These are phyloP conservation scores for Apostasia ramifera DNA, from an alignment of 106 monocot species.

Conservation along the genomic window DNA sequence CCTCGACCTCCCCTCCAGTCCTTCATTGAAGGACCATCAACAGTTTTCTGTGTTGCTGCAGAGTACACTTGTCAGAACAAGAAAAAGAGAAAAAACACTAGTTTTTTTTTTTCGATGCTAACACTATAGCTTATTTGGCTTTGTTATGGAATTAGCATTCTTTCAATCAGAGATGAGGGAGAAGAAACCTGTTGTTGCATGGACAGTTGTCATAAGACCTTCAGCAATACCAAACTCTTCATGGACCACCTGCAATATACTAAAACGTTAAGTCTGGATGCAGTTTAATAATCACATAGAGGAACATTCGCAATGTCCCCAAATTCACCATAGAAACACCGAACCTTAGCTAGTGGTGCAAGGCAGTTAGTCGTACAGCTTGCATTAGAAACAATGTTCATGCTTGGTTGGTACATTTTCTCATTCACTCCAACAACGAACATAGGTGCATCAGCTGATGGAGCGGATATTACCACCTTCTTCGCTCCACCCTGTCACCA, in stretches of 20 bases:
- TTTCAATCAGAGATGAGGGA: background rate
- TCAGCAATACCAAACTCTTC: slow-evolving; percentile 97
- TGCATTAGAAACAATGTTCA: slow-evolving; percentile 96
- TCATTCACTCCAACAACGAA: slow-evolving; percentile 99
- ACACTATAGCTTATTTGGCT: background rate
- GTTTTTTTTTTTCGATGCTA: too few species aligned
- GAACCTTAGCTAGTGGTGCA: slow-evolving; percentile 91
- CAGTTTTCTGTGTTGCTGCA: slow-evolving; percentile 95
- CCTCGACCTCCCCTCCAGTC: slow-evolving; percentile 99
- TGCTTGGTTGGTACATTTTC: slow-evolving; percentile 53
- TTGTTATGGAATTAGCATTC: too few species aligned
- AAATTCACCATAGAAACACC: background rate
- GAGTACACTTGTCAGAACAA: background rate
- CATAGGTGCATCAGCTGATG: slow-evolving; percentile 98
- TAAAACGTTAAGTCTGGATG: background rate
- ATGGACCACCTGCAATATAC: slow-evolving; percentile 76
- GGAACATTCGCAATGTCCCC: background rate
- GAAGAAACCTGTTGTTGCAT: slow-evolving; percentile 86
- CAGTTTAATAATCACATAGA: background rate
- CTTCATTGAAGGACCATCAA: slow-evolving; percentile 97
- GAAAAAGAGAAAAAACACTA: background rate
- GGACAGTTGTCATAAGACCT: slow-evolving; percentile 98
- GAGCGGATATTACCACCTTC: slow-evolving; percentile 97
- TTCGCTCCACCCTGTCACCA: slow-evolving; percentile 80
- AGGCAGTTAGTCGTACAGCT: slow-evolving; percentile 99